A percentile compares a stretch with the other conserved stretches of the same genome.
Evolutionary conservation across 192 early-diverging fungal genomes (phyloP).

Genomic region (Spizellomyces sp.): DNA sequence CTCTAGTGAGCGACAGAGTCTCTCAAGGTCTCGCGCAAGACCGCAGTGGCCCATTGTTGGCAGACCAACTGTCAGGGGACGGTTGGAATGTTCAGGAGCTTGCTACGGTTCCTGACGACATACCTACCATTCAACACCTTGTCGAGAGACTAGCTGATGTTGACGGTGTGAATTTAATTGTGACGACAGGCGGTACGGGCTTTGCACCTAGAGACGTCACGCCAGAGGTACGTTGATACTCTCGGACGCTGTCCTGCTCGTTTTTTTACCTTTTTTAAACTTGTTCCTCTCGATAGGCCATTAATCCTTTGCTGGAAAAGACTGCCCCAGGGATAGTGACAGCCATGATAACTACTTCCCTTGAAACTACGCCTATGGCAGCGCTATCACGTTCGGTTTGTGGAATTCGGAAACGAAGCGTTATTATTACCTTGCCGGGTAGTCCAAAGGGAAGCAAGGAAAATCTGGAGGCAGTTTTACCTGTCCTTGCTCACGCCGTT

Average conservation of each 20-base stretch:
- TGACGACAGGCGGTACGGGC: conserved; percentile 93
- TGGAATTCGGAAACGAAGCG: conserved; percentile 46
- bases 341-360: conserved; percentile 73
- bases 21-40: conserved; percentile 29
- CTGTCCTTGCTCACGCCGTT: conserved; percentile 81
- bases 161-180: conserved; percentile 56
- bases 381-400: conserved; percentile 77
- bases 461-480: conserved; percentile 74
- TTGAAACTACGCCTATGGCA: conserved; percentile 86
- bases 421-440: conserved; percentile 88
- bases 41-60: conserved; percentile 29
- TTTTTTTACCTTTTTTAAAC: background rate
- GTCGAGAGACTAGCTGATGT: conserved; percentile 27
- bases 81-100: conserved; percentile 25
- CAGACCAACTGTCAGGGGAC: conserved; percentile 5
- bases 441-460: conserved; percentile 84
- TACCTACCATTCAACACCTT: conserved; percentile 21
- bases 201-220: conserved; percentile 85
- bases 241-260: no score
- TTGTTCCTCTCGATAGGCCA: conserved; percentile 50
- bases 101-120: conserved; percentile 33
- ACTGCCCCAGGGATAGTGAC: conserved; percentile 75
- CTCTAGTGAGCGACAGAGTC: conserved; percentile 38
- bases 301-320: conserved; percentile 72
- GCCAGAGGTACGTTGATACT: conserved; percentile 63